Conservation (phyloP, 176 grass and related monocot genomes). For the Otatea glauca region DNA sequence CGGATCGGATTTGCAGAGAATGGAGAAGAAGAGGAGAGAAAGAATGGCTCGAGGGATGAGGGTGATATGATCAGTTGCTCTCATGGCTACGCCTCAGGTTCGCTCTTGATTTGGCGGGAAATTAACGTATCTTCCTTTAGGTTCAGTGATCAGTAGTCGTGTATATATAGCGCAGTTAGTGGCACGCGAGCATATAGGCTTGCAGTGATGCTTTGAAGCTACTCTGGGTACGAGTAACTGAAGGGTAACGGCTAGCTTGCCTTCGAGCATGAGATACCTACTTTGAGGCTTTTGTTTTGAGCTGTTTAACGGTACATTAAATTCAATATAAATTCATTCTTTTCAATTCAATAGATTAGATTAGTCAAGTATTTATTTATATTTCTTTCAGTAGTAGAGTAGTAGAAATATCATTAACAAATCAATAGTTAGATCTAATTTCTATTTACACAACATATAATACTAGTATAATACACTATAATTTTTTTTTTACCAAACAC, state of each 20-base stretch:
- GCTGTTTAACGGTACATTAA: too few relatives aligned
- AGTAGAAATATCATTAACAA: too few relatives aligned
- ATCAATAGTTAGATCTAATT: too few relatives aligned
- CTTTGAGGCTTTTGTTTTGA: not conserved
- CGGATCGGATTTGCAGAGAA: conserved; percentile 40
- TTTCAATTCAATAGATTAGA: too few relatives aligned
- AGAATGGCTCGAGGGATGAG: conserved; percentile 4
- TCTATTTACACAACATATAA: too few relatives aligned
- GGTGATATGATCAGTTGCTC: not conserved
- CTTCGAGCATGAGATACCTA: conserved; percentile 15
- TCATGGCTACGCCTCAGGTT: conserved; percentile 23
- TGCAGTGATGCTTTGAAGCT: conserved; percentile 45
- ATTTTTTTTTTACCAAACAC: not conserved
- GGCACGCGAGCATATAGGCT: not conserved
- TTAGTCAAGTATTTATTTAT: too few relatives aligned
- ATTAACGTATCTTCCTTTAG: not conserved
- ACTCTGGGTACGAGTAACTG: conserved; percentile 33
- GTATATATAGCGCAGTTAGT: not conserved
- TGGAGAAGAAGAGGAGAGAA: conserved; percentile 17
- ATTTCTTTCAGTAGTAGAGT: too few relatives aligned
- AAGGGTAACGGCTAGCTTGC: conserved; percentile 29
- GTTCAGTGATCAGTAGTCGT: not conserved
- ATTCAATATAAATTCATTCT: too few relatives aligned
- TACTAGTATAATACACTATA: too few relatives aligned
- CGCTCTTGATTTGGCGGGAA: conserved; percentile 9